Base-by-base conservation (phyloP, 2,329 filamentous ascomycete genomes). In the Colletotrichum lini region DNA sequence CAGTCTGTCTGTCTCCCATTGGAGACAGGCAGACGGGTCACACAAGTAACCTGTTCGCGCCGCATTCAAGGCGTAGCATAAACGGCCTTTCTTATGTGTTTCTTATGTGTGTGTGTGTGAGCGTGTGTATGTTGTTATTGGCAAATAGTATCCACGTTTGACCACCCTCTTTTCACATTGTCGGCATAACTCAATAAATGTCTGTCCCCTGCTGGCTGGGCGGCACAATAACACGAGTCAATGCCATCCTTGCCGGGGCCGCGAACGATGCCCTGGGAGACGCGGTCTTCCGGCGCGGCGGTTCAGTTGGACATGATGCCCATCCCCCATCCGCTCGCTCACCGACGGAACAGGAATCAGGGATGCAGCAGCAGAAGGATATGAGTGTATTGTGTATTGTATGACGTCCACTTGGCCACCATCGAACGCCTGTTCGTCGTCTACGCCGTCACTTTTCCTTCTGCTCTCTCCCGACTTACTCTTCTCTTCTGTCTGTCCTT, bases 191-290 rank as follows among this genome's bases (percentile, higher is more conserved):
- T 35, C 30, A 8, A 35, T 8, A 35, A 35, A 35, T 35, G 30
- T 35, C 30, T 35, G 30, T 8, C 30, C 30, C 30, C 9, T 35
- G 8, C 30, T 35, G 8, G 30, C 30, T 35, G 10, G 21, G 15
- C n/a, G 38, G 49, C 21, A 40, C 21, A 16, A 40, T 1, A 23
- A 53, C 2, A 21, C 45, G 18, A 54, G 16, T n/a, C 60, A 54
- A 53, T 44, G 38, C 35, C 60, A 54, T 53, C 45, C 60, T 47
- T 53, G 59, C 45, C 26, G 26, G 30, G 16, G 8, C 4, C 26
- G 15, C 30, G 18, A 30, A 38, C 30, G 30, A 40, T 15, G 53
- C 30, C 30, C 18, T 38, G 9, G 30, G 9, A 54, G 52, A 13
- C n/a, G 18, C 12, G 30, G 52, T n/a, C 38, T 21, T 23, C 7